Conservation (phyloP, 2,329 filamentous ascomycete genomes). For the Dothidotthia symphoricarpi region DNA sequence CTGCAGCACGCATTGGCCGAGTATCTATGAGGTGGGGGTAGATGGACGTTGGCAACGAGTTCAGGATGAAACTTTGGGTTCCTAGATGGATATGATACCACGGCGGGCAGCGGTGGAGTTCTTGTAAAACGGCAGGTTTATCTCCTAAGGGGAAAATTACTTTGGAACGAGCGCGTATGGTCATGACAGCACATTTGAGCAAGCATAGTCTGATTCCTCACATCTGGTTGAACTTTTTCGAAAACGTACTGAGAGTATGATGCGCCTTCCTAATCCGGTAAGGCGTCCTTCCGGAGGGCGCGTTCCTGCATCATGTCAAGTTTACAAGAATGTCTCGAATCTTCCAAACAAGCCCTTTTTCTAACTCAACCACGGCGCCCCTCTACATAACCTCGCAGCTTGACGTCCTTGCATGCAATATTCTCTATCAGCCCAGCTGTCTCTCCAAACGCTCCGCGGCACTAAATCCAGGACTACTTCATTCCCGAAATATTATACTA, state of each 20-base stretch:
- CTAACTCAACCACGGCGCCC: too few relatives aligned
- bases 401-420: background rate
- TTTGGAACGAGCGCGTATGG: background rate
- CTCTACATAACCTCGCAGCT: too few relatives aligned
- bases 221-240: too few relatives aligned
- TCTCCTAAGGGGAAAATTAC: background rate
- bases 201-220: too few relatives aligned
- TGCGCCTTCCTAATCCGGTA: slow-evolving; percentile 13
- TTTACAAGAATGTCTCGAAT: slow-evolving; percentile 3
- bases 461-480: too few relatives aligned
- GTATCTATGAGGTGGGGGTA: slow-evolving; percentile 18
- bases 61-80: background rate
- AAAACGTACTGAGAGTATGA: too few relatives aligned
- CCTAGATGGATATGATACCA: slow-evolving; percentile 11
- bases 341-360: slow-evolving; percentile 2
- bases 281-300: slow-evolving; percentile 11
- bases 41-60: background rate
- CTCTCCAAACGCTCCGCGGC: background rate
- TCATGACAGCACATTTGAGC: too few relatives aligned
- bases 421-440: background rate
- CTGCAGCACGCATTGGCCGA: slow-evolving; percentile 42
- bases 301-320: slow-evolving; percentile 1
- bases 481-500: too few relatives aligned
- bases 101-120: slow-evolving; percentile 8
- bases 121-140: slow-evolving; percentile 8